Evolutionary conservation across 306 rosid species (phyloP).

Genomic region (Ormosia semicastrata): DNA sequence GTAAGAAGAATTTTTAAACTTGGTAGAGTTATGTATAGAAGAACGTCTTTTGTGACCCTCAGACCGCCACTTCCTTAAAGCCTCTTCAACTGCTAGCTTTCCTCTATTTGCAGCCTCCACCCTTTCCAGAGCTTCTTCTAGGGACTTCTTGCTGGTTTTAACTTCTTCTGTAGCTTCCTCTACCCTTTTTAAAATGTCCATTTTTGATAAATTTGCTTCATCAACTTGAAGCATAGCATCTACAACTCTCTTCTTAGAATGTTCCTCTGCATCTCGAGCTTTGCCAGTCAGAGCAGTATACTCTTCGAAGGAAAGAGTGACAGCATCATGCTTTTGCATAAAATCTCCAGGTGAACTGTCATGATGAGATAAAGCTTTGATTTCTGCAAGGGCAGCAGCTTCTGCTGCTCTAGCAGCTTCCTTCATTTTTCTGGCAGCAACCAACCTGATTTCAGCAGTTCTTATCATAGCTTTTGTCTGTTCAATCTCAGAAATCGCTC

Average conservation of each 20-base stretch:
- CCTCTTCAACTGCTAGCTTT: conserved; percentile 78
- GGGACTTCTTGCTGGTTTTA: conserved; percentile 59
- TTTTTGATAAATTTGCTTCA: conserved; percentile 62
- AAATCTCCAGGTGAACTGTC: conserved; percentile 36
- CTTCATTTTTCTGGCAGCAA: conserved; percentile 93
- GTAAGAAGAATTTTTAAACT: conserved; percentile 65
- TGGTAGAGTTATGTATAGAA: conserved; percentile 44
- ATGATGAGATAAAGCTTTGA: conserved; percentile 58
- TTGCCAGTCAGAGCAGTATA: conserved; percentile 56
- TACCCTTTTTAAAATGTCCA: conserved; percentile 62
- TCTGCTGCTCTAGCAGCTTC: conserved; percentile 94
- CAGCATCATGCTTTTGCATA: conserved; percentile 39
- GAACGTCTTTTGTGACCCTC: conserved; percentile 65
- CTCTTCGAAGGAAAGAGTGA: conserved; percentile 78
- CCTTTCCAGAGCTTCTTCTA: conserved; percentile 83
- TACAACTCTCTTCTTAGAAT: conserved; percentile 55
- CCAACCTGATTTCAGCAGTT: conserved; percentile 76
- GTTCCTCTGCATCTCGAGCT: conserved; percentile 66
- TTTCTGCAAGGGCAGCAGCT: conserved; percentile 71
- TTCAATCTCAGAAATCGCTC: conserved; percentile 76
- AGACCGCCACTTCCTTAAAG: conserved; percentile 83
- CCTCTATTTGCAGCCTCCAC: conserved; percentile 86
- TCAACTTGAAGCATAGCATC: conserved; percentile 78
- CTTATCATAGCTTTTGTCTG: conserved; percentile 64
- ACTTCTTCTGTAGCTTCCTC: conserved; percentile 86